Conservation (phyloP, 768 basidiomycete species). For the Daedaleopsis nitida region DNA sequence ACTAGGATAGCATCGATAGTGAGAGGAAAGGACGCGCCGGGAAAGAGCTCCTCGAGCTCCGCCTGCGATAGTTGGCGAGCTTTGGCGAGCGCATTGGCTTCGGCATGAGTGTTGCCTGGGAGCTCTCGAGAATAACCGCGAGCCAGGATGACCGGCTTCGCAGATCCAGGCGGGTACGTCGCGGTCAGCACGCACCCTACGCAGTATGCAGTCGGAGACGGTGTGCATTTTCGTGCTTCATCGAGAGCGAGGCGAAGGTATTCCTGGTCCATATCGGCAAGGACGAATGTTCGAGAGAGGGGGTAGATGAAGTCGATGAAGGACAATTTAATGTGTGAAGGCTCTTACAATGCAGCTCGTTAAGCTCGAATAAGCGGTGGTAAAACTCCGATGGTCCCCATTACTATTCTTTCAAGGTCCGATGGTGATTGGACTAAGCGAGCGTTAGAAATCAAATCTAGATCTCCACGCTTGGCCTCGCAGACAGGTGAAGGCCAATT, state of each 20-base stretch:
- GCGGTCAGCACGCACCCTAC: slow-evolving; percentile 82
- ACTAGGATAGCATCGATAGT: slow-evolving; percentile 51
- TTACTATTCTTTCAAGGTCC: too few relatives aligned
- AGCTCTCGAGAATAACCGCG: slow-evolving; percentile 91
- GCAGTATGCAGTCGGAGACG: slow-evolving; percentile 79
- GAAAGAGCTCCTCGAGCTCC: slow-evolving; percentile 38
- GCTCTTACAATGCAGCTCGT: too few relatives aligned
- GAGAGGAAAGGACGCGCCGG: slow-evolving; percentile 41
- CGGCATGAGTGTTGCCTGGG: slow-evolving; percentile 94
- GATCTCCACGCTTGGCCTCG: not conserved
- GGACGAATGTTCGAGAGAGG: slow-evolving; percentile 6
- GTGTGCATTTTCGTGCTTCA: slow-evolving; percentile 72
- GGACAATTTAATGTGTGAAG: too few relatives aligned
- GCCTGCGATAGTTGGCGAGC: slow-evolving; percentile 46
- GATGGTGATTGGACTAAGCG: too few relatives aligned
- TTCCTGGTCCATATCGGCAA: slow-evolving; percentile 30
- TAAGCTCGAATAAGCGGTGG: not conserved
- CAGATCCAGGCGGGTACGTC: slow-evolving; percentile 39
- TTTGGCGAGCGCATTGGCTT: slow-evolving; percentile 90
- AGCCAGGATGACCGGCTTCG: slow-evolving; percentile 57
- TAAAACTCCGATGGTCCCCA: not conserved
- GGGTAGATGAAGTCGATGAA: not conserved
- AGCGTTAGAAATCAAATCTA: not conserved
- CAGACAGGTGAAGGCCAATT: not conserved
- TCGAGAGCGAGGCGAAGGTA: slow-evolving; percentile 67